phyloP scores from a whole-genome alignment of 225 moss, liverwort and hornwort species.

The Pleurozium schreberi region DNA sequence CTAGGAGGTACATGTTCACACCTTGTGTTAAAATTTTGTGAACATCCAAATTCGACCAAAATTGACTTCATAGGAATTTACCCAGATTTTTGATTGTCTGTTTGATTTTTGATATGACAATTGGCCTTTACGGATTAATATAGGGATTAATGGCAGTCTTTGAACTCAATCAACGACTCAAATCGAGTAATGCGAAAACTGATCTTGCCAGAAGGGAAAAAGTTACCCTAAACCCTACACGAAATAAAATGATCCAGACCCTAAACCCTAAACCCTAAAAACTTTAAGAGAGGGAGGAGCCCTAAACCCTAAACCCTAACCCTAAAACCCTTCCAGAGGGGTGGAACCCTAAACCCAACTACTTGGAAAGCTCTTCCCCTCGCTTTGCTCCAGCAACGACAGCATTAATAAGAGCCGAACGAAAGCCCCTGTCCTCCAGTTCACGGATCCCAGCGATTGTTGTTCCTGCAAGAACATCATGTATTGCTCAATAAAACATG shows the following conservation, averaged over 20 bases:
- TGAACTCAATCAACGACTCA: background rate
- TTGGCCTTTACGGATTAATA: background rate
- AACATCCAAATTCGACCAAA: background rate
- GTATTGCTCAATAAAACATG: background rate
- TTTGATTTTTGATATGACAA: background rate
- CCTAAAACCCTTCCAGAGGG: background rate
- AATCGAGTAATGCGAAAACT: background rate
- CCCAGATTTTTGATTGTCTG: background rate
- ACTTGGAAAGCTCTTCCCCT: slow-evolving; percentile 25
- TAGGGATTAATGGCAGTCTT: background rate
- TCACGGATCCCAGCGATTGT: slow-evolving; percentile 90
- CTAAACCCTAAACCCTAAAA: no score
- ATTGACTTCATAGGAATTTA: background rate
- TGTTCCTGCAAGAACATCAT: slow-evolving; percentile 42
- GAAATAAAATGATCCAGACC: no score
- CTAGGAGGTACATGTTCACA: background rate
- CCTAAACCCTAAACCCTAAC: background rate
- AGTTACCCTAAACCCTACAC: no score
- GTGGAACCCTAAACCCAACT: background rate
- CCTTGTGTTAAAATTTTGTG: background rate
- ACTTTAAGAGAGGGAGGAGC: background rate
- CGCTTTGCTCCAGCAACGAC: slow-evolving; percentile 79
- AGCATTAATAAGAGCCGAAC: slow-evolving; percentile 74
- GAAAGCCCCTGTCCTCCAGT: slow-evolving; percentile 78
- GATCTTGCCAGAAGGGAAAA: background rate